phyloP scores from a whole-genome alignment of 345 rosid genomes.

The Lagerstroemia speciosa region DNA sequence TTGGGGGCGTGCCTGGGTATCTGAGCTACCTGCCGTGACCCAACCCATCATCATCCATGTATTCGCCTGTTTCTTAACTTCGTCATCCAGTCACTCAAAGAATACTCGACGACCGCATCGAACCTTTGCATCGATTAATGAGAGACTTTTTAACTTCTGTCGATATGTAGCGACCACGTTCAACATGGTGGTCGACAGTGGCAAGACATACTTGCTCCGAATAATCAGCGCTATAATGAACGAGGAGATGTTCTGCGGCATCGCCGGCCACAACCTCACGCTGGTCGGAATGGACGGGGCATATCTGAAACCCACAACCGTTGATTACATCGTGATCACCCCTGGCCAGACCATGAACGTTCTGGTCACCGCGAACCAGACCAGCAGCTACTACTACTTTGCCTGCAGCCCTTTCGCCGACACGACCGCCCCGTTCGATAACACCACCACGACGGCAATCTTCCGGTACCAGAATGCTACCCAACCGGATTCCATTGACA shows the following conservation, averaged over 20 bases:
- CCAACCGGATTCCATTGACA: not conserved
- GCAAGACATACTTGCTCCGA: conserved; percentile 29
- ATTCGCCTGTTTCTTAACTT: too few relatives aligned
- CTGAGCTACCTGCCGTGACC: too few relatives aligned
- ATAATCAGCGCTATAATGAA: conserved; percentile 25
- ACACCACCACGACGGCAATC: conserved; percentile 8
- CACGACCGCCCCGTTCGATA: not conserved
- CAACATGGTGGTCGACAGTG: conserved; percentile 14
- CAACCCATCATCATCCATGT: too few relatives aligned
- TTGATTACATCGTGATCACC: conserved; percentile 13
- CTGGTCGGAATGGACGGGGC: conserved; percentile 27
- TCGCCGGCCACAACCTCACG: conserved; percentile 23
- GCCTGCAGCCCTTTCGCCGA: conserved; percentile 4
- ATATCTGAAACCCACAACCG: conserved; percentile 17
- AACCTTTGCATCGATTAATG: too few relatives aligned
- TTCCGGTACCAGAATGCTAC: conserved; percentile 8
- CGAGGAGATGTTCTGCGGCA: conserved; percentile 22
- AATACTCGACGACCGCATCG: too few relatives aligned
- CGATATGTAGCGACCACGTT: conserved; percentile 4
- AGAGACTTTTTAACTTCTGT: too few relatives aligned
- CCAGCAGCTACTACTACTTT: conserved; percentile 12
- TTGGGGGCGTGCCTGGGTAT: too few relatives aligned
- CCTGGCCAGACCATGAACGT: conserved; percentile 31
- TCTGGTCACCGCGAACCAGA: conserved; percentile 18
- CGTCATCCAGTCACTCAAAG: too few relatives aligned